Evolutionary conservation across 2,329 filamentous ascomycete genomes (phyloP), one percentile per base, ranked within the genome.

Genomic region (Pezicula neosporulosa): DNA sequence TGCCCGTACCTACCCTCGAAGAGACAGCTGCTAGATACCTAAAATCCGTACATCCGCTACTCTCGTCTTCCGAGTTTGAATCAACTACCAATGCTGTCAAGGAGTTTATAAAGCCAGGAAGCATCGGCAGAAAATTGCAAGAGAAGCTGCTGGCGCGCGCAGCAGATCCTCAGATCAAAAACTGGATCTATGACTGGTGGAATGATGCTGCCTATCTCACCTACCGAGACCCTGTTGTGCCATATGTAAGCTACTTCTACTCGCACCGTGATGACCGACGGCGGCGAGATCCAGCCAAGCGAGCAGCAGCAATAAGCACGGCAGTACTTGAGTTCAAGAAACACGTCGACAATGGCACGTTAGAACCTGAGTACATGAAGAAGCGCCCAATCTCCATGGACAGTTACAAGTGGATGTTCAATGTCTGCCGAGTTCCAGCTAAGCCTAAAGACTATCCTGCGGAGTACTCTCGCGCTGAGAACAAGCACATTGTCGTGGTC

Each of bases 161-260:
- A 56, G 87, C 90, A 61, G 83, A 96, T 60, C 86, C 92, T 46
- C 86, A 88, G 56, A 75, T 81, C 68, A 90, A 88, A 75, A 99
- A 97, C 74, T 99, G 94, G 94, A 79, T 99, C 51, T 85, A 87
- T 62, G 93, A 99, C 62, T 99, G 94, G 94, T 99, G 94, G 94
- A 97, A 99, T 70, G 84, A 96, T 48, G 83, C 85, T 4, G 94
- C 94, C 52, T 99, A 99, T 73, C 83, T 99, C 59, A 81, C 75
- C 59, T 97, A 97, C 77, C 88, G 93, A 60, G 94, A 97, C 70
- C 94, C 94, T 10, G 90, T 99, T 44, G 89, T 97, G 16, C 94
- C 94, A 55, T 99, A 97, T 68, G 94, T 99, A 66, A 96, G 90
- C 72, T 99, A 99, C 81, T 99, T 99, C 77, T 99, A 99, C 77